Evolutionary conservation across 1,284 basidiomycete species (phyloP).

Genomic region (Mycosarcoma maydis): DNA sequence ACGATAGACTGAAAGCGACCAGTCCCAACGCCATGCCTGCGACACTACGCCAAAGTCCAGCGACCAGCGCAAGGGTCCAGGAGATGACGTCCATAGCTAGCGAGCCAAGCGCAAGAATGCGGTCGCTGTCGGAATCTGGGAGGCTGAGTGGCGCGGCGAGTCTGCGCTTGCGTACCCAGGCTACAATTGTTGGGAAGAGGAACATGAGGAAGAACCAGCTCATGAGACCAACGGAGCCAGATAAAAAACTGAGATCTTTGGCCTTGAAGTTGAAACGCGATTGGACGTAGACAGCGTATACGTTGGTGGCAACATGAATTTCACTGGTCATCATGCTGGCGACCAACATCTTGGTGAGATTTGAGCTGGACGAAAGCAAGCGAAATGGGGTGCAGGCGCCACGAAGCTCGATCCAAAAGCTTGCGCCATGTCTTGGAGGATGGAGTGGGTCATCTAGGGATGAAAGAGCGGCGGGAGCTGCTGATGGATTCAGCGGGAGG

Average conservation of each 20-base stretch:
- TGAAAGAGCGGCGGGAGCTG: slow-evolving; percentile 2
- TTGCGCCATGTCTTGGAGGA: slow-evolving; percentile 4
- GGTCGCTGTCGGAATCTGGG: not conserved
- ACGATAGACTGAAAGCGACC: slow-evolving; percentile 5
- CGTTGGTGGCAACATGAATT: slow-evolving; percentile 2
- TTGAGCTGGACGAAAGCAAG: slow-evolving; percentile 4
- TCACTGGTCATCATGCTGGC: slow-evolving; percentile 7
- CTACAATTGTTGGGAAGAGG: slow-evolving; percentile 1
- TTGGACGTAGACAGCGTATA: slow-evolving; percentile 2
- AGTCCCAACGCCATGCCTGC: slow-evolving; percentile 5
- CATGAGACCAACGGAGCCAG: slow-evolving; percentile 3
- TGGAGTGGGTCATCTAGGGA: slow-evolving; percentile 3
- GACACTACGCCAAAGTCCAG: slow-evolving; percentile 3
- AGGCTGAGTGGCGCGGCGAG: slow-evolving; percentile 1
- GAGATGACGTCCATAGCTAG: slow-evolving; percentile 6
- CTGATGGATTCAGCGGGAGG: not conserved
- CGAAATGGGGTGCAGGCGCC: slow-evolving; percentile 3
- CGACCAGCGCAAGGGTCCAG: slow-evolving; percentile 1
- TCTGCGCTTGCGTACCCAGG: slow-evolving; percentile 4
- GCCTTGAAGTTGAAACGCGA: slow-evolving; percentile 3
- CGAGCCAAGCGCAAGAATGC: slow-evolving; percentile 4
- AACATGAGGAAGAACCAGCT: slow-evolving; percentile 6
- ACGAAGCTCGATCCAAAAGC: slow-evolving; percentile 1
- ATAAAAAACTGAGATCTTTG: slow-evolving; percentile 3
- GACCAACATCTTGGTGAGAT: slow-evolving; percentile 5